Evolutionary conservation across 1,284 basidiomycete genomes (phyloP), one percentile per base, ranked within the genome.

Genomic region (Malassezia arunalokei): DNA sequence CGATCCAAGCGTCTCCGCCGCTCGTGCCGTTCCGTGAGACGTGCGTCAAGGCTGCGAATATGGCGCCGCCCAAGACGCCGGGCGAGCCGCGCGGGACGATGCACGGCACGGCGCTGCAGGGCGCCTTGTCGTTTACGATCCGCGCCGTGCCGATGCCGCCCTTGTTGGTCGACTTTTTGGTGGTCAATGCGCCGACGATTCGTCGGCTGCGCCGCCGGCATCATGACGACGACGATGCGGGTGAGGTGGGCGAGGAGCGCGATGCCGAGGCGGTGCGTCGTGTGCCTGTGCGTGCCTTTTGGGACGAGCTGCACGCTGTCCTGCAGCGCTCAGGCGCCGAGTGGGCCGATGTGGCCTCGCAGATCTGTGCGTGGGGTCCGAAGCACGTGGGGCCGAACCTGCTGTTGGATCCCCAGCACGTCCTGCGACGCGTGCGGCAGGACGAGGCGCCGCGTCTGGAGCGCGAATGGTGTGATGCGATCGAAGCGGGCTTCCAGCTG

Each of bases 11-110:
- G 7, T 95, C 90, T 1, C 83, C 90, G 63, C 91, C 92, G 0
- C 92, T 98, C 47, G 94, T 99, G 5, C 92, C 94, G 1, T 99
- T 96, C 78, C 80, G 94, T 42, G 94, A 98, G 75, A 96, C 92
- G 0, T 87, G 88, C 0, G 80, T 95, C 30, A 55, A 60, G 4
- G 68, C 56, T 7, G 53, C 56, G 30, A 89, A 96, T 63, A 94
- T 96, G 89, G 80, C 82, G 1, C 83, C 86, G 5, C 82, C 85
- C 0, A 95, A 89, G 73, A 84, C 81, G 1, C 71, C 75, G 8
- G 82, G 81, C 63, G 82, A 82, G 0, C 76, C 79, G 8, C 80
- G 92, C 27, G 92, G 92, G 12, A 89, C 87, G 0, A 79, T 91
- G 27, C 77, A 81, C 41, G 83, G 84, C 1, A 75, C 79, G 0